These are phyloP conservation scores for Aspergillus luchuensis DNA, from an alignment of 2,329 filamentous ascomycete genomes.

Conservation along the genomic window DNA sequence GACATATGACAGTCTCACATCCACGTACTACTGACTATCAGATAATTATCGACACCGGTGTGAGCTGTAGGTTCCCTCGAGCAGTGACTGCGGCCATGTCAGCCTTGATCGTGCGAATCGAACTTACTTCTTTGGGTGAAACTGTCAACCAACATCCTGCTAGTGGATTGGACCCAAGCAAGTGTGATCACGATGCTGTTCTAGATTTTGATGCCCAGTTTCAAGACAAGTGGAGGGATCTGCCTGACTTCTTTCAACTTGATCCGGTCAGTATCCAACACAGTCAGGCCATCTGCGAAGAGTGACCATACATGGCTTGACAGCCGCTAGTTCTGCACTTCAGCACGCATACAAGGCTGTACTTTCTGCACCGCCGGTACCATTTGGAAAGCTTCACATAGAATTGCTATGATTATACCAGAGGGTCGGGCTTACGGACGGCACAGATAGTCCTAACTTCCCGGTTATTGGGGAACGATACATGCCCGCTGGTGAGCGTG, in stretches of 20 bases:
- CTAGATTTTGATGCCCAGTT: slow-evolving; percentile 2
- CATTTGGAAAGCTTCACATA: slow-evolving; percentile 23
- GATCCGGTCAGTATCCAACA: slow-evolving; percentile 22
- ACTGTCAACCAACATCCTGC: slow-evolving; percentile 9
- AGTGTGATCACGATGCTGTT: slow-evolving; percentile 1
- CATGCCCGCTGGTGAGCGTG: slow-evolving; percentile 13
- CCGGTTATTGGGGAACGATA: slow-evolving; percentile 1
- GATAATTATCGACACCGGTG: slow-evolving; percentile 10
- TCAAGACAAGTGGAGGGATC: neutral
- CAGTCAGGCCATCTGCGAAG: slow-evolving; percentile 20
- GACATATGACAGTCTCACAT: slow-evolving; percentile 26
- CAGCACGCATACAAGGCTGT: slow-evolving; percentile 24
- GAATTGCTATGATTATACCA: slow-evolving; percentile 2
- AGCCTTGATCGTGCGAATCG: slow-evolving; percentile 5
- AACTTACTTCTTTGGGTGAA: slow-evolving; percentile 7
- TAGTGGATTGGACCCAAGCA: neutral
- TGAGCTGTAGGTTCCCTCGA: neutral
- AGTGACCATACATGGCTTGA: slow-evolving; percentile 26
- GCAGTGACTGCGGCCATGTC: neutral
- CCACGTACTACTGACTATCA: slow-evolving; percentile 27
- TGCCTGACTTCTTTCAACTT: slow-evolving; percentile 8
- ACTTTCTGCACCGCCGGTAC: slow-evolving; percentile 26
- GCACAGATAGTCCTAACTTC: slow-evolving; percentile 9
- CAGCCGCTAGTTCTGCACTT: slow-evolving; percentile 25
- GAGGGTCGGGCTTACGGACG: slow-evolving; percentile 1